Evolutionary conservation across 495 filamentous ascomycete genomes (phyloP).

Genomic region (Tuber brumale): DNA sequence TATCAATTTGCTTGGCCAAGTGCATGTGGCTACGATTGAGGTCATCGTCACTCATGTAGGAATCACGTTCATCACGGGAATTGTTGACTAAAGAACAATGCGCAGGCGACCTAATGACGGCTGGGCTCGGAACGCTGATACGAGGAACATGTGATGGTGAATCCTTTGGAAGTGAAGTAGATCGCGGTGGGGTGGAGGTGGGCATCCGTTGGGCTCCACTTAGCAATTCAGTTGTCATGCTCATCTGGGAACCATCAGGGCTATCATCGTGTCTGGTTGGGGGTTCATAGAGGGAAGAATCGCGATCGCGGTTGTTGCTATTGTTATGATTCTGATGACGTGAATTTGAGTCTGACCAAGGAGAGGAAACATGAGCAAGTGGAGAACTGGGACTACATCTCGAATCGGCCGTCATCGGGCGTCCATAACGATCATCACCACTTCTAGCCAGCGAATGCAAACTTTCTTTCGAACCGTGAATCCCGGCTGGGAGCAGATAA

Average conservation of each 20-base stretch:
- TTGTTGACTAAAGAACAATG: constrained; percentile 36
- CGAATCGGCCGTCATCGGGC: constrained; percentile 47
- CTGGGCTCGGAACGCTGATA: constrained; percentile 27
- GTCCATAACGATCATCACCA: constrained; percentile 78
- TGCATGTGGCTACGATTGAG: constrained; percentile 11
- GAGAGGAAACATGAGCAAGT: constrained; percentile 40
- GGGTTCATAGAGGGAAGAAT: constrained; percentile 40
- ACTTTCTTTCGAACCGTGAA: constrained; percentile 75
- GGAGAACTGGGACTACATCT: constrained; percentile 53
- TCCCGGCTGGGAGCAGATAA: constrained; percentile 77
- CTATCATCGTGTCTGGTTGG: constrained; percentile 46
- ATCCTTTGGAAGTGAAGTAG: constrained; percentile 18
- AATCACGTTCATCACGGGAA: not conserved
- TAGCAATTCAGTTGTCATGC: constrained; percentile 55
- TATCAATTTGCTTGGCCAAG: not conserved
- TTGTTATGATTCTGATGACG: constrained; percentile 57
- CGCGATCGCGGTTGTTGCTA: constrained; percentile 52
- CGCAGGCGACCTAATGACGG: constrained; percentile 17
- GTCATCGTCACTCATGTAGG: not conserved
- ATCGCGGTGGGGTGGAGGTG: constrained; percentile 50
- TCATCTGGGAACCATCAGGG: constrained; percentile 46
- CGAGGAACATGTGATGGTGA: constrained; percentile 36
- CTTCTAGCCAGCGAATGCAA: constrained; percentile 66
- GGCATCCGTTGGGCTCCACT: constrained; percentile 61
- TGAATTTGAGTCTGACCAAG: constrained; percentile 48